These are phyloP conservation scores for Alternaria sp. DNA, from an alignment of 2,329 filamentous ascomycete genomes.

Conservation along the genomic window DNA sequence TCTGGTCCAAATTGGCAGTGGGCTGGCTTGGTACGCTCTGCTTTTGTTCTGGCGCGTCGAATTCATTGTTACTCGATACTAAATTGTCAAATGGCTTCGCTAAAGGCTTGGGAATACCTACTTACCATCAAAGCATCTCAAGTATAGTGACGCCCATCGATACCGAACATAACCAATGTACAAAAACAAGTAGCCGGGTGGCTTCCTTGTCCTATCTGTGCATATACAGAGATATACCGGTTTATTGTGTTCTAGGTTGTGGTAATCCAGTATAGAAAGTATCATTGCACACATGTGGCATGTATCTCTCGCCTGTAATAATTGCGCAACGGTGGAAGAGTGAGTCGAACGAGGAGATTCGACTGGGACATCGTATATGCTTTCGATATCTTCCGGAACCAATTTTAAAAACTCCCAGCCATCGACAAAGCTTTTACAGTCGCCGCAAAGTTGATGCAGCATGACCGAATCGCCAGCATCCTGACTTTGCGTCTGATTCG, in stretches of 20 bases:
- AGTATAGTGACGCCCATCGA: not conserved
- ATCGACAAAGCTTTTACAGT: not conserved
- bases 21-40: not conserved
- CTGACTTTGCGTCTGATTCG: too few relatives aligned
- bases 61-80: not conserved
- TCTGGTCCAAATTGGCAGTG: not conserved
- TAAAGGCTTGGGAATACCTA: not conserved
- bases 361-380: too few relatives aligned
- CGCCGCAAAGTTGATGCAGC: not conserved
- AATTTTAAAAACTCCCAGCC: accelerated
- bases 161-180: too few relatives aligned
- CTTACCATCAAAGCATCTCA: not conserved
- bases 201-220: too few relatives aligned
- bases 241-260: too few relatives aligned
- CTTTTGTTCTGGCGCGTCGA: not conserved
- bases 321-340: not conserved
- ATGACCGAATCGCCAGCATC: not conserved
- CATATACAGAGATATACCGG: accelerated
- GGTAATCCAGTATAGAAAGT: not conserved
- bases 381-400: accelerated
- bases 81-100: not conserved
- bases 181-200: too few relatives aligned
- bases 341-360: accelerated
- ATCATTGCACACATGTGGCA: not conserved
- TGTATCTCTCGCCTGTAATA: not conserved